Base-by-base conservation (phyloP, 1,139 yeast genomes). In the Zygosaccharomyces sapae region DNA sequence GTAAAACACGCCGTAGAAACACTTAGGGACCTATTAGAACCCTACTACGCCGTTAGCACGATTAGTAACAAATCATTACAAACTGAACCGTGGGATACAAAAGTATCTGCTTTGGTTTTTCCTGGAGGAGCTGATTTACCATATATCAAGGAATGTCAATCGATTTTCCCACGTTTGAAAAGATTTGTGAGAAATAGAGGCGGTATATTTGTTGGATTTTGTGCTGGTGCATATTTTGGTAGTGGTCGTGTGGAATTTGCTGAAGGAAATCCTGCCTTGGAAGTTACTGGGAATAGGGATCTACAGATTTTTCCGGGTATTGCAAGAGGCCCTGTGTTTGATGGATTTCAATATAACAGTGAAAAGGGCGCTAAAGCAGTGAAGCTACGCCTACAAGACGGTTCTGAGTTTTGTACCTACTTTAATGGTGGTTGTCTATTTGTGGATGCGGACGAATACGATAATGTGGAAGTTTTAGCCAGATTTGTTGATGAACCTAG, bases 121-220 rank as follows among this genome's bases (percentile, higher is more conserved):
- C 99, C 98, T 0, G 98, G 98, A 2, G 98, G 98, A 3, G 97
- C 97, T 0, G 98, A 92, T 65, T 69, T 89, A 45, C 97, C 97
- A 0, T 84, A 78, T 61, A 61, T 58, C 5, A 57, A 56, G 41
- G 65, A 73, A 9, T 86, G 96, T 61, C 71, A 74, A 38, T 72
- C 74, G 1, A 72, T 90, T 47, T 80, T 85, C 56, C 96, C 96
- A 1, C 69, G 66, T 6, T 86, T 92, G 48, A 66, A 70, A 27
- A 79, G 79, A 43, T 90, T 73, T 65, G 89, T 92, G 2, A 54
- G 62, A 8, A 72, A 79, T 31, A 71, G 73, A 46, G 98, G 98
- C 18, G 99, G 98, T 1, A 71, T 73, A 46, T 88, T 72, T 60
- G 65, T 92, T 31, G 98, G 98, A 0, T 78, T 92, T 54, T 92